Evolutionary conservation across 176 grass and related monocot genomes (phyloP).

Genomic region (Rhipidocladum racemiflorum): DNA sequence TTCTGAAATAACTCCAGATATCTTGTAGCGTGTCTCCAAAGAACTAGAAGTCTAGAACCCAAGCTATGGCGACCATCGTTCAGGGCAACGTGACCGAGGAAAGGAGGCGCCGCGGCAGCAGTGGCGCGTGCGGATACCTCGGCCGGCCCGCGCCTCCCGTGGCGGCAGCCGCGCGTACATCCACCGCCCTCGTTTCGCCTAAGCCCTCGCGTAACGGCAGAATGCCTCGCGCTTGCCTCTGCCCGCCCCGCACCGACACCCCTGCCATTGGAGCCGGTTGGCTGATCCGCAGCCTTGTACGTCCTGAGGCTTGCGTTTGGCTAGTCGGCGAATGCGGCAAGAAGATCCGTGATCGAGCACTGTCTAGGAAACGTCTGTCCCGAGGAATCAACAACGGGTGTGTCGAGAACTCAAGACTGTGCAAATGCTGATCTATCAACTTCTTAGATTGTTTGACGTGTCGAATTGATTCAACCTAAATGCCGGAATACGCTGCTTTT

Average conservation of each 20-base stretch:
- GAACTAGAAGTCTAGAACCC: no score
- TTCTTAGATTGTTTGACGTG: neutral
- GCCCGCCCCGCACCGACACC: no score
- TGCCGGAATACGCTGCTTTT: neutral
- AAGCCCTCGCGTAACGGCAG: no score
- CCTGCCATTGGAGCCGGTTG: neutral
- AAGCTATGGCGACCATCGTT: no score
- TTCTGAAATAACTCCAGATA: no score
- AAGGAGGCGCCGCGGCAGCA: neutral
- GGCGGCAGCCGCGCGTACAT: no score
- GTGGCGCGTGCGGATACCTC: no score
- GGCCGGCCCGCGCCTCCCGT: no score
- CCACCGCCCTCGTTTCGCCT: no score
- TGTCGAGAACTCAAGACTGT: neutral
- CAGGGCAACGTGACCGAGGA: no score
- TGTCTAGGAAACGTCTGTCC: neutral
- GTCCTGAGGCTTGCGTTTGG: neutral
- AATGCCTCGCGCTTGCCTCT: no score
- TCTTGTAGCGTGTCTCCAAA: no score
- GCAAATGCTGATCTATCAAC: neutral
- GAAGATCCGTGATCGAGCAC: neutral
- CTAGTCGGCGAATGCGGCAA: neutral
- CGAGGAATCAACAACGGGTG: neutral
- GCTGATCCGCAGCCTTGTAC: neutral
- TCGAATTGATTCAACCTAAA: neutral